Base-by-base conservation (phyloP, 768 basidiomycete species). In the Hericium alpestre region DNA sequence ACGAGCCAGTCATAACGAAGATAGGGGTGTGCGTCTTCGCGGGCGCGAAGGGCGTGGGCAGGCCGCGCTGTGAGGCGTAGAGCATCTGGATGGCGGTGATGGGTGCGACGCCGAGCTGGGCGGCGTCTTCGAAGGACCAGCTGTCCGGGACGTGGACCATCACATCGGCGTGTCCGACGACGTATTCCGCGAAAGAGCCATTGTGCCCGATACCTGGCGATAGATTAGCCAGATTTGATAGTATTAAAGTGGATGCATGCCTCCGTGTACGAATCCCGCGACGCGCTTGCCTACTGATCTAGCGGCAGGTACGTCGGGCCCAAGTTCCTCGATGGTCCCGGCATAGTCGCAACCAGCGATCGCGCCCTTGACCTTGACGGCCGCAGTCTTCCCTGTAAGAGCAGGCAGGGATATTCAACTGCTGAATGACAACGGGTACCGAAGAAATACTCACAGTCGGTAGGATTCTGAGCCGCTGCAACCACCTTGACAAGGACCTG, bases 1-100 rank as follows among this genome's bases (percentile, higher is more conserved):
- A 66, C 55, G 70, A 57, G 3, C 62, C 56, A 0, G 59, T 59
- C 53, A 48, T 61, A 18, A 62, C 54, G n/a, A 60, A 56, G 15
- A 62, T 18, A 16, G 53, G 1, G n/a, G 51, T 40, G 10, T 23
- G 37, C 13, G 43, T 51, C 6, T 15, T 37, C 2, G 53, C 23
- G 13, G 49, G 50, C 3, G 55, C 59, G 38, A 56, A 53, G 3
- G 55, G 59, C 2, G 56, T 46, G 11, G 63, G 57, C 9, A 64
- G 41, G 22, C 51, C 43, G 32, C 32, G 32, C 32, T 32, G 32
- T 5, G 57, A 56, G 16, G 55, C 15, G 38, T 63, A 22, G 5
- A 63, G 56, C 23, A 39, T 41, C 18, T 57, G 62, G 48, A 61
- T 5, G 25, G 59, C 61, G 13, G 61, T 64, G 39, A 58, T 37